Evolutionary conservation across 306 rosid genomes (phyloP), one percentile per base, ranked within the genome.

Genomic region (Glycine soja): DNA sequence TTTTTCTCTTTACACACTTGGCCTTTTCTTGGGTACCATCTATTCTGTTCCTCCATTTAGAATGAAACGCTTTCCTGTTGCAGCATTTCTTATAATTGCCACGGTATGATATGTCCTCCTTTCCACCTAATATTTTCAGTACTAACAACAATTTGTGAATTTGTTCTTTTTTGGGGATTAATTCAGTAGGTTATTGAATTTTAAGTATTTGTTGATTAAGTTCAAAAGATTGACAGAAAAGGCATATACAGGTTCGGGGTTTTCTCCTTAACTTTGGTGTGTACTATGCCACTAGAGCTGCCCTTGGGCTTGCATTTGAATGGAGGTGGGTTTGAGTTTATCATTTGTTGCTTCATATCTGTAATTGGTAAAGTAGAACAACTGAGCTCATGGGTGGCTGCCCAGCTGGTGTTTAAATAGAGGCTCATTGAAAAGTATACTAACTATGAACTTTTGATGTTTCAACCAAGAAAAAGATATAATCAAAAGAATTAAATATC

Each of bases 191-290:
- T 14, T 48, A 40, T 74, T 79, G 51, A 34, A 71, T 75, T 79
- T 70, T 36, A 80, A 64, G 63, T 52, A 54, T 64, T 11, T 62
- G 10, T 56, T 30, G n/a, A 75, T 75, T 70, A 24, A 48, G 45
- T 48, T 74, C 53, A 68, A 82, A 81, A 74, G 72, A 64, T 67
- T 87, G 61, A 87, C 70, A 24, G 58, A 72, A 78, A 65, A 82
- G 45, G 14, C 83, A 81, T 78, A 10, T 86, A 87, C 90, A 95
- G 99, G 99, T 95, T 24, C 88, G 97, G 2, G 99, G 99, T 19
- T 95, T 95, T 85, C 97, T 95, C 80, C 97, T 95, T 78, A 95
- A 95, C 77, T 95, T 95, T 76, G 97, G 99, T 52, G 99, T 95
- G 32, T 95, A 95, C 85, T 93, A 92, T 82, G 95, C 97, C 72